phyloP scores from a whole-genome alignment of 1,139 yeast genomes.

The Saccharomycopsis crataegensis region DNA sequence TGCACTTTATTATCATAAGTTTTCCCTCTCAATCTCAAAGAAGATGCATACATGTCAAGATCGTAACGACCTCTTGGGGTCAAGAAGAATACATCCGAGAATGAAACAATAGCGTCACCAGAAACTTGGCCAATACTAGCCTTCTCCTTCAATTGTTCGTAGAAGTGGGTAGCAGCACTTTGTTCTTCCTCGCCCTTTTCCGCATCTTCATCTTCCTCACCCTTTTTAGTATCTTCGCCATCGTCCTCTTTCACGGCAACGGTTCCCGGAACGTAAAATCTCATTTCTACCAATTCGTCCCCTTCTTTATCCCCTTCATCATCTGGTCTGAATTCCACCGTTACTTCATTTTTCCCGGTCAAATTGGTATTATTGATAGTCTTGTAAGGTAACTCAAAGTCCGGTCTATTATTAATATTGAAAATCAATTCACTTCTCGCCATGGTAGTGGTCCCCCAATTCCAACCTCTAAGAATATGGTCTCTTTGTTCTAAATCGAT shows the following conservation, averaged over 20 bases:
- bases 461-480: slow-evolving; percentile 96
- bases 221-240: slow-evolving; percentile 28
- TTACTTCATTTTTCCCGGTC: slow-evolving; percentile 90
- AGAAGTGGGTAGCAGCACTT: slow-evolving; percentile 76
- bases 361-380: slow-evolving; percentile 81
- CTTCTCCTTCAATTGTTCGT: slow-evolving; percentile 84
- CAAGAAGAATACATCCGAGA: slow-evolving; percentile 82
- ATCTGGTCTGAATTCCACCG: slow-evolving; percentile 72
- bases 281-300: slow-evolving; percentile 91
- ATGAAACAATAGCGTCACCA: slow-evolving; percentile 95
- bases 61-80: slow-evolving; percentile 99
- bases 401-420: slow-evolving; percentile 80
- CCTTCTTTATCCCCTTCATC: slow-evolving; percentile 57
- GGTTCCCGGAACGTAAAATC: slow-evolving; percentile 86
- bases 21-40: slow-evolving; percentile 91
- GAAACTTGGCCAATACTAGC: slow-evolving; percentile 97
- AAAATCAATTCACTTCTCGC: slow-evolving; percentile 88
- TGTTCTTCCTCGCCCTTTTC: slow-evolving; percentile 43
- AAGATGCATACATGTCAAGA: slow-evolving; percentile 84
- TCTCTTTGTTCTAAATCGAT: slow-evolving; percentile 74
- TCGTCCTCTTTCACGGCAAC: slow-evolving; percentile 34
- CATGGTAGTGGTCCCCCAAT: slow-evolving; percentile 93
- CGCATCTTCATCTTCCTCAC: slow-evolving; percentile 28
- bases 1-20: slow-evolving; percentile 96
- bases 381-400: slow-evolving; percentile 82